A percentile compares a stretch with the other conserved stretches of the same genome.
Evolutionary conservation across 169 alveolate species (phyloP).

Genomic region (Eimeria acervulina): DNA sequence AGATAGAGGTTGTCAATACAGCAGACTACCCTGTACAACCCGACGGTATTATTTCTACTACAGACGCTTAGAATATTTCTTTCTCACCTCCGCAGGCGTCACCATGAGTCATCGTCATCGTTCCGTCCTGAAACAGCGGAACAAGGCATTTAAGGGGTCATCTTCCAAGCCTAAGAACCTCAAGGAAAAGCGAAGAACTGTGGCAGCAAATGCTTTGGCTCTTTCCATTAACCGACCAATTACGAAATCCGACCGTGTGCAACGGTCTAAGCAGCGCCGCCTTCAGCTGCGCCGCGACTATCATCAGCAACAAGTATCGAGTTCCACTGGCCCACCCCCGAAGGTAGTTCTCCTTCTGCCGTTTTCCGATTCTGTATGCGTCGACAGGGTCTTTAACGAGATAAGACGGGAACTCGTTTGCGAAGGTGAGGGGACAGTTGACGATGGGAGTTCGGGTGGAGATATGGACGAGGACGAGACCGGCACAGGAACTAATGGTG

Average conservation of each 20-base stretch:
- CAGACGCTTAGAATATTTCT: background rate
- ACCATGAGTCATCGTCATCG: constrained; percentile 82
- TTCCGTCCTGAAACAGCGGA: constrained; percentile 79
- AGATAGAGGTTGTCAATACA: background rate
- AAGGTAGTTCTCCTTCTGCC: constrained; percentile 66
- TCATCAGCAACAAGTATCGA: constrained; percentile 13
- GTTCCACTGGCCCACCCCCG: constrained; percentile 54
- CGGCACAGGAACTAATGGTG: background rate
- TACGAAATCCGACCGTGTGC: constrained; percentile 54
- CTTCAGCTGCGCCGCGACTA: constrained; percentile 55
- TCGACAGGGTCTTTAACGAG: background rate
- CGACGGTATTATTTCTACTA: background rate
- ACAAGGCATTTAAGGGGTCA: constrained; percentile 81
- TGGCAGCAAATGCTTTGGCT: constrained; percentile 46
- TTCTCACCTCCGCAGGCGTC: background rate
- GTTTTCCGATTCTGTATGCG: constrained; percentile 26
- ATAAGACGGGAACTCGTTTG: background rate
- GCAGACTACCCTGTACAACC: background rate
- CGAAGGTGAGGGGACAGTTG: background rate
- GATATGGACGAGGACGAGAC: constrained; percentile 29
- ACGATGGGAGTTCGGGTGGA: background rate
- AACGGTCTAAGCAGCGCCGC: constrained; percentile 72
- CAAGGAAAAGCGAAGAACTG: constrained; percentile 70
- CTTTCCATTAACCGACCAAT: constrained; percentile 8
- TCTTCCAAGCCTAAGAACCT: constrained; percentile 54